A percentile compares a stretch with the other conserved stretches of the same genome.
Conservation (phyloP, 352 stramenopile genomes). For the Phytopythium oedochilum region DNA sequence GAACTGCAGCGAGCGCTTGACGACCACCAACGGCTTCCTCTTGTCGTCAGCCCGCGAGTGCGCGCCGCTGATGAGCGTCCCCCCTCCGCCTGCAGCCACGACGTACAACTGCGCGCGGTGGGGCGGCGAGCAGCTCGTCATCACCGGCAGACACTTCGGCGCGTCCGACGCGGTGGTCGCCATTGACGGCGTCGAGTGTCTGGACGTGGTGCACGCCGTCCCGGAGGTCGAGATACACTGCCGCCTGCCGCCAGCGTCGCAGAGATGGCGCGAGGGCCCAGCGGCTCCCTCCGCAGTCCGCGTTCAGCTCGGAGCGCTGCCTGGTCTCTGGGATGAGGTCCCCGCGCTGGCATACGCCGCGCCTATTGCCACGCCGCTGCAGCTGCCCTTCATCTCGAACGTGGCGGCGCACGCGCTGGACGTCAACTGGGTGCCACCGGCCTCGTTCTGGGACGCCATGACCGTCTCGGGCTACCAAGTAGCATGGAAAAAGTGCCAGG, state of each 20-base stretch:
- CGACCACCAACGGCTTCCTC: constrained; percentile 47
- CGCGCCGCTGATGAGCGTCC: constrained; percentile 20
- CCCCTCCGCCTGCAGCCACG: constrained; percentile 35
- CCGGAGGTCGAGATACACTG: constrained; percentile 71
- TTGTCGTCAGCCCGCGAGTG: constrained; percentile 30
- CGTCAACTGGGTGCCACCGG: constrained; percentile 69
- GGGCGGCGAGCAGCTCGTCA: constrained; percentile 47
- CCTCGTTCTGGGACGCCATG: constrained; percentile 67
- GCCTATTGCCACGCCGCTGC: constrained; percentile 31
- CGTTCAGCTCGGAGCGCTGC: constrained; percentile 59
- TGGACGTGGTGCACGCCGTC: constrained; percentile 48
- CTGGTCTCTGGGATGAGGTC: constrained; percentile 50
- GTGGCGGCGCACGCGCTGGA: constrained; percentile 72
- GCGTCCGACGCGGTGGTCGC: constrained; percentile 56
- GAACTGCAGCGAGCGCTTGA: constrained; percentile 44
- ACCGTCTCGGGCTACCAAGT: constrained; percentile 83
- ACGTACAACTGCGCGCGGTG: constrained; percentile 72
- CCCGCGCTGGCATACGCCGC: constrained; percentile 65
- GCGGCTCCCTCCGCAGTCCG: constrained; percentile 46
- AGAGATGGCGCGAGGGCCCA: constrained; percentile 22
- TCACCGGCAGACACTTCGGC: constrained; percentile 76
- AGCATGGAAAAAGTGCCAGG: constrained; percentile 37
- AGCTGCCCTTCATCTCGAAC: constrained; percentile 58
- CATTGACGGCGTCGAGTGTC: constrained; percentile 67
- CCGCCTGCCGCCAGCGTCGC: constrained; percentile 47